Conservation (phyloP, 2,329 filamentous ascomycete species). For the Cercospora zeae-maydis region DNA sequence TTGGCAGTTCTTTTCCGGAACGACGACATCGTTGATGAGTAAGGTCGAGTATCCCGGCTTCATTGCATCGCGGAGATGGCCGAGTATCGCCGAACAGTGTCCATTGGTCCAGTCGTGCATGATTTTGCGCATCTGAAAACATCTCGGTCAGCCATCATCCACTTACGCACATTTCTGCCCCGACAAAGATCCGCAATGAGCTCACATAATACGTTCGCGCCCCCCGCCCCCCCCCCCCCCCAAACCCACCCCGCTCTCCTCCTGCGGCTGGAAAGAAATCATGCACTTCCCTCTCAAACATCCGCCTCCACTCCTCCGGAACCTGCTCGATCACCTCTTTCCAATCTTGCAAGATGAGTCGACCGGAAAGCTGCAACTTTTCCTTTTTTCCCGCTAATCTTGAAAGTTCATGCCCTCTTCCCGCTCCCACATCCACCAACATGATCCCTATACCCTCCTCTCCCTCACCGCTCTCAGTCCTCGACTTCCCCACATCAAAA, state of each 20-base stretch:
- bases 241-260: too few species aligned
- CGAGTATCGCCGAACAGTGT: background rate
- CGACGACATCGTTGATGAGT: background rate
- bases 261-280: background rate
- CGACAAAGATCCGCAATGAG: too few species aligned
- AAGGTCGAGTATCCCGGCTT: background rate
- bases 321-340: background rate
- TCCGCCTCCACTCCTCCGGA: background rate
- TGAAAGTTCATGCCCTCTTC: background rate
- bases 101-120: background rate
- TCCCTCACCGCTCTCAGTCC: too few species aligned
- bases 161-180: too few species aligned
- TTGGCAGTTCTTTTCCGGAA: background rate
- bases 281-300: background rate
- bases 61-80: background rate
- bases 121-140: background rate
- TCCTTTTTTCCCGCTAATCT: background rate
- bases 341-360: background rate
- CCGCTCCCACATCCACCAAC: background rate
- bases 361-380: background rate
- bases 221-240: too few species aligned
- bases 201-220: background rate
- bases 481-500: background rate
- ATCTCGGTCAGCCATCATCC: too few species aligned
- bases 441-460: background rate